Conservation (phyloP, 768 basidiomycete species). For the Calocera cornea region DNA sequence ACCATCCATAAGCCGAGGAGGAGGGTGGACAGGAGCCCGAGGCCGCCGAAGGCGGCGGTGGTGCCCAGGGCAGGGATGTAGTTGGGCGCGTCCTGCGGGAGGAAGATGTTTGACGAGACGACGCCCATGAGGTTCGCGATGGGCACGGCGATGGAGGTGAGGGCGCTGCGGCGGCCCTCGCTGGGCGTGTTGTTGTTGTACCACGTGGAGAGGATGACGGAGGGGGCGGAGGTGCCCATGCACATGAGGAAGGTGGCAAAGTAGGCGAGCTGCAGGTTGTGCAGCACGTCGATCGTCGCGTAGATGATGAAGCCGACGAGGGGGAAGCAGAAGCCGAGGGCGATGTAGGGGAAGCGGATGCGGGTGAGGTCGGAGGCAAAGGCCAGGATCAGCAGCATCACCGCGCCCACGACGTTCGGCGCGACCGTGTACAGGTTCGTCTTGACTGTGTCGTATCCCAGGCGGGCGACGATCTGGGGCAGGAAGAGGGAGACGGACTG, state of each 20-base stretch:
- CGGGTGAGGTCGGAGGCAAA: constrained; percentile 41
- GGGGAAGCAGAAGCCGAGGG: constrained; percentile 11
- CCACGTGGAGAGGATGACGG: constrained; percentile 20
- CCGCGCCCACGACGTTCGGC: constrained; percentile 38
- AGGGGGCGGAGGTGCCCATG: constrained; percentile 24
- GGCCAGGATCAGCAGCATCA: constrained; percentile 33
- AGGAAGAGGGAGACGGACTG: constrained; percentile 42
- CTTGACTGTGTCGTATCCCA: constrained; percentile 35
- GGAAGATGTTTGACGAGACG: constrained; percentile 40
- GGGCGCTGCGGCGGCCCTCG: constrained; percentile 36
- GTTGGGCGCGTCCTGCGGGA: constrained; percentile 36
- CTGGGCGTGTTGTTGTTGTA: constrained; percentile 39
- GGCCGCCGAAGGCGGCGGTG: constrained; percentile 37
- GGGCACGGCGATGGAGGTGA: constrained; percentile 39
- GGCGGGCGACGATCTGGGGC: constrained; percentile 35
- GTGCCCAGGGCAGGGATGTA: constrained; percentile 38
- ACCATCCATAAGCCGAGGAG: constrained; percentile 39
- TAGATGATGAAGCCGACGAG: constrained; percentile 21
- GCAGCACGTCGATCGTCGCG: constrained; percentile 33
- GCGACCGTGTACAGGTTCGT: constrained; percentile 43
- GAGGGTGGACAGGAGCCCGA: constrained; percentile 34
- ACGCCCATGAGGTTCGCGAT: constrained; percentile 33
- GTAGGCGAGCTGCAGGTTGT: constrained; percentile 33
- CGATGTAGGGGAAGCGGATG: constrained; percentile 14
- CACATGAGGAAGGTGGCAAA: constrained; percentile 44